phyloP scores from a whole-genome alignment of 2,329 filamentous ascomycete species.

The Scedosporium boydii region DNA sequence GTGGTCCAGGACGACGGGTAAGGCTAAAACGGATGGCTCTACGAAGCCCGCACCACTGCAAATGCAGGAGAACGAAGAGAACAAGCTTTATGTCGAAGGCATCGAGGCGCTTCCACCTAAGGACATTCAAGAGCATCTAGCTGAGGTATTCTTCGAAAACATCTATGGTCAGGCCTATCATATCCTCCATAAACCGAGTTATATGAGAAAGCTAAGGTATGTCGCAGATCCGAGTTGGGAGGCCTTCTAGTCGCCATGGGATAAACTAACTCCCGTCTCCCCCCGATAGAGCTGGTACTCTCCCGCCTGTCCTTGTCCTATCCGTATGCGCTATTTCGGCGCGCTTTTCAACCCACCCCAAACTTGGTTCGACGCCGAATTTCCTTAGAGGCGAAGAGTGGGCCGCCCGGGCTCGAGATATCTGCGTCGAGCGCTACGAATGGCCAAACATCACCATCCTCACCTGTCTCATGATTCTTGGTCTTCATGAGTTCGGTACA shows the following conservation, averaged over 20 bases:
- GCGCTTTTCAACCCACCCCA: slow-evolving; percentile 83
- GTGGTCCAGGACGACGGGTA: slow-evolving; percentile 59
- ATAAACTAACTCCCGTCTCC: not conserved
- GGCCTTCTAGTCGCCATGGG: not conserved
- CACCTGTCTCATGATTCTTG: slow-evolving; percentile 79
- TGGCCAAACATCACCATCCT: slow-evolving; percentile 94
- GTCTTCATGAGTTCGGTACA: slow-evolving; percentile 91
- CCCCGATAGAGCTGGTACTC: slow-evolving; percentile 51
- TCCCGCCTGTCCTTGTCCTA: slow-evolving; percentile 86
- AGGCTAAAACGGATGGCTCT: slow-evolving; percentile 35
- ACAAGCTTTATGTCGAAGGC: slow-evolving; percentile 70
- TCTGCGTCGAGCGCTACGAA: slow-evolving; percentile 80
- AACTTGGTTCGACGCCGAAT: slow-evolving; percentile 61
- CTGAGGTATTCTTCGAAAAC: slow-evolving; percentile 91
- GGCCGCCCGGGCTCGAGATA: slow-evolving; percentile 79
- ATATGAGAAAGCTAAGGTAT: slow-evolving; percentile 75
- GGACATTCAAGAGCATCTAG: slow-evolving; percentile 86
- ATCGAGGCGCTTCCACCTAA: slow-evolving; percentile 71
- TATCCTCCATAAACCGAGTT: slow-evolving; percentile 91
- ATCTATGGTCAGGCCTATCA: slow-evolving; percentile 94
- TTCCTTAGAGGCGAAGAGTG: slow-evolving; percentile 87
- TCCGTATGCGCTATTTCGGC: slow-evolving; percentile 94
- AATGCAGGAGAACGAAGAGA: slow-evolving; percentile 61
- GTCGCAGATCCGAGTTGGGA: slow-evolving; percentile 17
- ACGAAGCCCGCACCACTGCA: slow-evolving; percentile 44